Percentiles rank a stretch among this genome's conserved stretches.
phyloP scores from a whole-genome alignment of 2,329 filamentous ascomycete species.

The Podosphaera fusca region DNA sequence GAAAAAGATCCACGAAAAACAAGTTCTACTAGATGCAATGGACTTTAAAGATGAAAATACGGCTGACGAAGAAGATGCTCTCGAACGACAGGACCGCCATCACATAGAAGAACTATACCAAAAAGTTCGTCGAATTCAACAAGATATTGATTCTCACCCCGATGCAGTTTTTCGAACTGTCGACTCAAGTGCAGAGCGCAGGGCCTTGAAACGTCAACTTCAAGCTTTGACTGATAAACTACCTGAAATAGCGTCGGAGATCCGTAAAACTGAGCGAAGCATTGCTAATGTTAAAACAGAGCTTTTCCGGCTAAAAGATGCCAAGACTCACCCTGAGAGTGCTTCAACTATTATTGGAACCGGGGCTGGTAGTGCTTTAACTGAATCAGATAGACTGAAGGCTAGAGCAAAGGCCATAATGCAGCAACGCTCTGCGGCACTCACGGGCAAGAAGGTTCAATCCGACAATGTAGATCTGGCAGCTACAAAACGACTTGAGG shows the following conservation, averaged over 20 bases:
- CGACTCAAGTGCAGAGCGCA: conserved; percentile 72
- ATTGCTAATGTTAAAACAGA: conserved; percentile 84
- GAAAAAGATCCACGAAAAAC: conserved; percentile 85
- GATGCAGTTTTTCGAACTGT: conserved; percentile 45
- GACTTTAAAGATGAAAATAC: conserved; percentile 87
- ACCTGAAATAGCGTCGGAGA: conserved; percentile 76
- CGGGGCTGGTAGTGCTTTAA: conserved; percentile 72
- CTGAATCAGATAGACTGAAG: conserved; percentile 84
- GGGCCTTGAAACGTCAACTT: conserved; percentile 69
- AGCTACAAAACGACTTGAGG: conserved; percentile 66
- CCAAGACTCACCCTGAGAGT: conserved; percentile 70
- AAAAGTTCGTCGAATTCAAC: conserved; percentile 72
- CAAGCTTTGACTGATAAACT: conserved; percentile 75
- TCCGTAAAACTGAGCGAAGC: conserved; percentile 70
- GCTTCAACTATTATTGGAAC: conserved; percentile 70
- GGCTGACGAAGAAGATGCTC: conserved; percentile 71
- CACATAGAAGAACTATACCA: conserved; percentile 89
- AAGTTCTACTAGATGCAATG: conserved; percentile 82
- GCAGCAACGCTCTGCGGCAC: conserved; percentile 84
- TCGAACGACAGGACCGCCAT: conserved; percentile 73
- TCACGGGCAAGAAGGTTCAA: conserved; percentile 65
- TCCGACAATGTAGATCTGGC: conserved; percentile 46
- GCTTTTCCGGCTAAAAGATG: conserved; percentile 79
- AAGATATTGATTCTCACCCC: conserved; percentile 83
- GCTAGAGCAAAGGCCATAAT: conserved; percentile 93